These are phyloP conservation scores for Symbiodinium pilosum DNA, from an alignment of 73 alveolate genomes.

Conservation along the genomic window DNA sequence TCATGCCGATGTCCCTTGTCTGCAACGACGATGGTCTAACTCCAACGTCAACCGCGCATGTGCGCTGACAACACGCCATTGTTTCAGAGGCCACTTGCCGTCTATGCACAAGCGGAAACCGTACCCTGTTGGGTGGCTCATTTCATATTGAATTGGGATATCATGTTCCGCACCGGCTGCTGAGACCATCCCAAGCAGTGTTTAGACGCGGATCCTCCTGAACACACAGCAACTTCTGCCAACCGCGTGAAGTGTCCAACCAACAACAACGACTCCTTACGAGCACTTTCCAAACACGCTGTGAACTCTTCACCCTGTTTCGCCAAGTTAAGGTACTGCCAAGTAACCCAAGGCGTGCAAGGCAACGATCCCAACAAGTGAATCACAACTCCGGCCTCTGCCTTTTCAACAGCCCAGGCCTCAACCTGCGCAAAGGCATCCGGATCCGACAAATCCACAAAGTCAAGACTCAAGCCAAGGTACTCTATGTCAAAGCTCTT, in stretches of 20 bases:
- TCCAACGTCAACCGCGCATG: background rate
- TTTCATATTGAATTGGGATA: background rate
- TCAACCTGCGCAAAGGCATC: background rate
- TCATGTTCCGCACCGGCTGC: background rate
- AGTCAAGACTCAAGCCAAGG: background rate
- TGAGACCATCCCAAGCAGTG: background rate
- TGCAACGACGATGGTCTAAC: background rate
- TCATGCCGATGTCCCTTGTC: background rate
- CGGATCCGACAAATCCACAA: background rate
- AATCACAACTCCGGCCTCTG: background rate
- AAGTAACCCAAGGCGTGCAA: background rate
- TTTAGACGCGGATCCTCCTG: background rate
- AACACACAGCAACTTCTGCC: background rate
- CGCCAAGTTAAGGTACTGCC: background rate
- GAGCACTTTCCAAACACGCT: background rate
- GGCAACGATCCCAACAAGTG: conserved; percentile 42
- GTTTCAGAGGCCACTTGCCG: background rate
- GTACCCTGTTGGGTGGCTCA: background rate
- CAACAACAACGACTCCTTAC: background rate
- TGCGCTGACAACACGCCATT: background rate
- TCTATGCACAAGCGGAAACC: background rate
- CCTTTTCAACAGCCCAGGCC: background rate
- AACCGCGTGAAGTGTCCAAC: background rate
- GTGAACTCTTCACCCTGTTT: background rate
- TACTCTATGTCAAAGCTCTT: background rate